A percentile compares a stretch with the other conserved stretches of the same genome.
Evolutionary conservation across 176 grass and related monocot genomes (phyloP).

Genomic region (Oryza coarctata): DNA sequence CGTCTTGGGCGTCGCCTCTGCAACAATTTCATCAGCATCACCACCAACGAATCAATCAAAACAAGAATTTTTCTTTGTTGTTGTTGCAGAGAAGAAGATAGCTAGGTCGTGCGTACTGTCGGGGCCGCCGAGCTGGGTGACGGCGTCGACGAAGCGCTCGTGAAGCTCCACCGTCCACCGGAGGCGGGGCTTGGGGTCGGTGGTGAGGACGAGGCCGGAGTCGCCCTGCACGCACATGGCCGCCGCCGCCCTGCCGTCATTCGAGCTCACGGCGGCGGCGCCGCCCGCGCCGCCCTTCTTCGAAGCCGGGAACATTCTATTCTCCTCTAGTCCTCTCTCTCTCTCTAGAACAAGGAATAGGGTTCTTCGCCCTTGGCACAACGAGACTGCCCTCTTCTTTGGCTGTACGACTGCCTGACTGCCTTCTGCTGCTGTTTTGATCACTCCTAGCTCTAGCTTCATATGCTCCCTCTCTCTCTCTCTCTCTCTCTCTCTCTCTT

Average conservation of each 20-base stretch:
- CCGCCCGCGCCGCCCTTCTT: constrained; percentile 69
- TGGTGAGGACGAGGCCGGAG: constrained; percentile 90
- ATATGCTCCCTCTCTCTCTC: neutral
- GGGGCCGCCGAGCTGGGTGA: constrained; percentile 91
- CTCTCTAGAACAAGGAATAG: constrained; percentile 89
- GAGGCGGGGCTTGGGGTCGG: constrained; percentile 97
- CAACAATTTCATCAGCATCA: constrained; percentile 7
- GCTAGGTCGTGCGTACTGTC: constrained; percentile 52
- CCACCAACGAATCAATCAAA: neutral
- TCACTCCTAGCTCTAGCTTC: constrained; percentile 4
- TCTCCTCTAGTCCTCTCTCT: constrained; percentile 53
- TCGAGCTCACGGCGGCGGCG: constrained; percentile 52
- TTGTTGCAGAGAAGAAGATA: neutral
- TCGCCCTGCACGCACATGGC: constrained; percentile 67
- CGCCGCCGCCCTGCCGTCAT: constrained; percentile 34
- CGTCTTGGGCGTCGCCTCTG: constrained; percentile 98
- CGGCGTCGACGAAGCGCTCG: constrained; percentile 97
- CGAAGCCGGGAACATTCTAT: constrained; percentile 82
- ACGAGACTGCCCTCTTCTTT: constrained; percentile 11
- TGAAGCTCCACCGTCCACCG: constrained; percentile 99
- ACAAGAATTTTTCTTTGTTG: neutral
- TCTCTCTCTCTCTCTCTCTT: constrained; percentile 28
- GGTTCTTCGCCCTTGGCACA: constrained; percentile 52
- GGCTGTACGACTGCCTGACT: neutral
- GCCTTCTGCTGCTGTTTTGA: constrained; percentile 10